A percentile compares a stretch with the other conserved stretches of the same genome.
These are phyloP conservation scores for Metschnikowia kunwiensis DNA, from an alignment of 805 yeast genomes.

Conservation along the genomic window DNA sequence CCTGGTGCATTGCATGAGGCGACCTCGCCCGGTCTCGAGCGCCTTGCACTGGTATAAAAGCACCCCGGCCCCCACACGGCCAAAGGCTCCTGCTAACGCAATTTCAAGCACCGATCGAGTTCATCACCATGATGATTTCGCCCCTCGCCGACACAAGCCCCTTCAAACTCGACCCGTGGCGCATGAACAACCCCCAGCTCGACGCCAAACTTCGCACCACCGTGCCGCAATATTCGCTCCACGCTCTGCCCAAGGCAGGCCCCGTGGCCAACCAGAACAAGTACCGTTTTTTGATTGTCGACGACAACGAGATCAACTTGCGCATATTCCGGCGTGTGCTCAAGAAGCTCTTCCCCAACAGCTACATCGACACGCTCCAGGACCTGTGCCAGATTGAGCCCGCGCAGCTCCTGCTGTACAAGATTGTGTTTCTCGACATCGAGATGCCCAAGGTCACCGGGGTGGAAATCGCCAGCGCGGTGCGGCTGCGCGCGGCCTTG, in stretches of 20 bases:
- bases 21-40: constrained; percentile 11
- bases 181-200: constrained; percentile 7
- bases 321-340: constrained; percentile 34
- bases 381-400: constrained; percentile 34
- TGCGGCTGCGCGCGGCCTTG: constrained; percentile 12
- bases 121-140: constrained; percentile 10
- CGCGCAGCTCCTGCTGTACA: constrained; percentile 10
- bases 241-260: constrained; percentile 4
- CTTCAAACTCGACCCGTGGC: constrained; percentile 7
- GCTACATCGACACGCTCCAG: constrained; percentile 26
- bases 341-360: constrained; percentile 32
- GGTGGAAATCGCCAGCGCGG: constrained; percentile 30
- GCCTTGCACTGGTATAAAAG: constrained; percentile 6
- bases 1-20: constrained; percentile 10
- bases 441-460: constrained; percentile 46
- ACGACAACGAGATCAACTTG: constrained; percentile 42
- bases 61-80: too few relatives aligned
- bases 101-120: too few relatives aligned
- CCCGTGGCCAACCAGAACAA: constrained; percentile 13
- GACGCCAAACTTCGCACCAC: constrained; percentile 6
- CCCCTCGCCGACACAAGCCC: constrained; percentile 8
- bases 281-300: constrained; percentile 31
- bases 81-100: too few relatives aligned
- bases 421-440: constrained; percentile 39
- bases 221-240: constrained; percentile 9